Conservation (phyloP, 768 basidiomycete species). For the Termitomyces sp. region DNA sequence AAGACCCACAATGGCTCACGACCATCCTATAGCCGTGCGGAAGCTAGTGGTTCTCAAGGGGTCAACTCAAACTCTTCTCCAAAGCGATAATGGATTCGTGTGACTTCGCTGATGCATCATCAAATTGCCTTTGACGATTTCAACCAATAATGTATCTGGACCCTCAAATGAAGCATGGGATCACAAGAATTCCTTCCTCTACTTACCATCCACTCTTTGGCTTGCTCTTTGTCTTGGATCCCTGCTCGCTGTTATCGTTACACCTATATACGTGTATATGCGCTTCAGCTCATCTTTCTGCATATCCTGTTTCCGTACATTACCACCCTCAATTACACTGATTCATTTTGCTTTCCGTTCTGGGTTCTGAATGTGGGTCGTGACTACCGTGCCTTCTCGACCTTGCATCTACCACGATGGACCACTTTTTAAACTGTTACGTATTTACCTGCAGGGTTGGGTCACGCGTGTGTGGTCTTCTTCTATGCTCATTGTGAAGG, state of each 20-base stretch:
- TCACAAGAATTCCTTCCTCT: not conserved
- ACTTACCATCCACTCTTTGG: not conserved
- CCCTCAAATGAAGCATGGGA: constrained; percentile 2
- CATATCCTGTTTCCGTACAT: constrained; percentile 2
- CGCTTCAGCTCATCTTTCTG: constrained; percentile 2
- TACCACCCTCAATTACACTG: not conserved
- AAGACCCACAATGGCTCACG: constrained; percentile 24
- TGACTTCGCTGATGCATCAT: not conserved
- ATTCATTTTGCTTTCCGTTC: not conserved
- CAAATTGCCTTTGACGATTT: not conserved
- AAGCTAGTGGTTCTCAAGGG: constrained; percentile 9
- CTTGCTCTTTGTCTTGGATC: not conserved
- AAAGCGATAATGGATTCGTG: constrained; percentile 3
- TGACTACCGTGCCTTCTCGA: not conserved
- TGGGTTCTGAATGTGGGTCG: not conserved
- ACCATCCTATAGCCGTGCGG: constrained; percentile 15
- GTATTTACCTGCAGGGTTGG: not conserved
- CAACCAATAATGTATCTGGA: not conserved
- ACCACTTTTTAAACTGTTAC: not conserved
- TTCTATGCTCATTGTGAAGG: not conserved
- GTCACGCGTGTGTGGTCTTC: not conserved
- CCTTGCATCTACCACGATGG: constrained; percentile 1
- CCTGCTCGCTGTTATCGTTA: not conserved
- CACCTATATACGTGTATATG: constrained; percentile 10
- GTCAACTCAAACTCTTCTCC: constrained; percentile 11